Conservation (phyloP, 2,329 filamentous ascomycete genomes). For the Pseudophaeomoniella oleicola region DNA sequence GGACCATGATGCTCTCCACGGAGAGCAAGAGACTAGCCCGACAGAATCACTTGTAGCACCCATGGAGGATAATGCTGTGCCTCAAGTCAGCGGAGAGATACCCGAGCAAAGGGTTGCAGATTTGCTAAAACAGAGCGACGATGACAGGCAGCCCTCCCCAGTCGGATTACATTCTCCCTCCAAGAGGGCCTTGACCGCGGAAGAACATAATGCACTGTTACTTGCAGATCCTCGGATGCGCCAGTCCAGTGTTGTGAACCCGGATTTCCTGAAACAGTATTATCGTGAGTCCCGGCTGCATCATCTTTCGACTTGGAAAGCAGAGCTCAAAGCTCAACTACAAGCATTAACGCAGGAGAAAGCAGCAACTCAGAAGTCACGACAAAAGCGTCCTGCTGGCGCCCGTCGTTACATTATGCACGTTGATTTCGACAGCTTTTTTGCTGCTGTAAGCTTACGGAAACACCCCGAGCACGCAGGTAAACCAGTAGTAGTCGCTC, state of each 20-base stretch:
- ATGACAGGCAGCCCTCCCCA: slow-evolving; percentile 1
- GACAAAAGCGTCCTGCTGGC: slow-evolving; percentile 43
- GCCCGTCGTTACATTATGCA: slow-evolving; percentile 75
- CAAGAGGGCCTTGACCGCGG: slow-evolving; percentile 52
- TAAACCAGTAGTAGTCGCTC: slow-evolving; percentile 78
- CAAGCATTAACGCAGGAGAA: slow-evolving; percentile 67
- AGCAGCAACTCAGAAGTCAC: slow-evolving; percentile 27
- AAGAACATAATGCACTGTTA: slow-evolving; percentile 80
- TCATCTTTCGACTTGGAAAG: slow-evolving; percentile 93
- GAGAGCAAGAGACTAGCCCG: neutral
- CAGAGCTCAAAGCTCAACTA: slow-evolving; percentile 77
- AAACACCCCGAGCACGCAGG: slow-evolving; percentile 59
- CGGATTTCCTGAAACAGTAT: slow-evolving; percentile 84
- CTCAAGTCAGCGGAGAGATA: neutral
- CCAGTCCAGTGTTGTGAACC: slow-evolving; percentile 83
- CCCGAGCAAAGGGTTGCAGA: neutral
- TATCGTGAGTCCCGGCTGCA: slow-evolving; percentile 92
- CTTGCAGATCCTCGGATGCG: slow-evolving; percentile 72
- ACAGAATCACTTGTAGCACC: neutral
- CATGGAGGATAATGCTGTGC: neutral
- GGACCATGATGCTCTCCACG: neutral
- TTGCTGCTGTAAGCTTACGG: slow-evolving; percentile 80
- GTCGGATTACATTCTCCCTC: slow-evolving; percentile 14
- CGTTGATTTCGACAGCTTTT: slow-evolving; percentile 97
- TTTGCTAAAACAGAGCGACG: neutral